These are phyloP conservation scores for Coffea humblotiana DNA, from an alignment of 305 asterid species.

Conservation along the genomic window DNA sequence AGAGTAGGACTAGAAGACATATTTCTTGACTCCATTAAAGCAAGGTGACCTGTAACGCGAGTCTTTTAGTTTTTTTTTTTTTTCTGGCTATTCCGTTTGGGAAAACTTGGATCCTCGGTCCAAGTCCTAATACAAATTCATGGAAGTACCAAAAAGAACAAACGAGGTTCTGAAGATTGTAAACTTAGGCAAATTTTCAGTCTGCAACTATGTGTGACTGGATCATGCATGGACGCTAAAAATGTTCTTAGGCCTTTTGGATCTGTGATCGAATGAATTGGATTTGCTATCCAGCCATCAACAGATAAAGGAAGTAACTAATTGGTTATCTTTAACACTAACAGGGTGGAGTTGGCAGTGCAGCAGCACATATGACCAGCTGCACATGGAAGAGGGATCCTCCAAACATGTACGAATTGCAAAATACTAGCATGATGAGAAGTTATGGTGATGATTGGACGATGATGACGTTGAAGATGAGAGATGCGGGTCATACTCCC, in stretches of 20 bases:
- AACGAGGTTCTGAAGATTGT: no score
- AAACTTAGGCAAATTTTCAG: no score
- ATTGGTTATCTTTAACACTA: not conserved
- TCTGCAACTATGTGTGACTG: no score
- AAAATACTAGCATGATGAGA: slow-evolving; percentile 30
- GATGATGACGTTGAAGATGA: slow-evolving; percentile 27
- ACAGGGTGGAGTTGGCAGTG: slow-evolving; percentile 25
- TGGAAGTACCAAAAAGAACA: no score
- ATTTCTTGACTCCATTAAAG: no score
- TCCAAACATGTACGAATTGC: slow-evolving; percentile 24
- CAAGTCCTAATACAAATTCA: no score
- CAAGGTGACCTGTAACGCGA: no score
- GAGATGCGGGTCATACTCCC: slow-evolving; percentile 29
- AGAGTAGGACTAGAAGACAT: no score
- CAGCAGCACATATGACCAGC: slow-evolving; percentile 23
- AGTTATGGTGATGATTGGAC: slow-evolving; percentile 41
- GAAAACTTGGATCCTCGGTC: no score
- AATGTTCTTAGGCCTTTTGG: not conserved
- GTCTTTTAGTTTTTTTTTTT: no score
- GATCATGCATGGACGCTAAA: not conserved
- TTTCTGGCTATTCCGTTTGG: no score
- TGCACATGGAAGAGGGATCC: slow-evolving; percentile 40
- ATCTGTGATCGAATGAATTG: not conserved
- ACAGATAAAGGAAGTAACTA: not conserved
- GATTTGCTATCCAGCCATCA: not conserved